These are phyloP conservation scores for Laburnicola sp. DNA, from an alignment of 2,329 filamentous ascomycete genomes.

Conservation along the genomic window DNA sequence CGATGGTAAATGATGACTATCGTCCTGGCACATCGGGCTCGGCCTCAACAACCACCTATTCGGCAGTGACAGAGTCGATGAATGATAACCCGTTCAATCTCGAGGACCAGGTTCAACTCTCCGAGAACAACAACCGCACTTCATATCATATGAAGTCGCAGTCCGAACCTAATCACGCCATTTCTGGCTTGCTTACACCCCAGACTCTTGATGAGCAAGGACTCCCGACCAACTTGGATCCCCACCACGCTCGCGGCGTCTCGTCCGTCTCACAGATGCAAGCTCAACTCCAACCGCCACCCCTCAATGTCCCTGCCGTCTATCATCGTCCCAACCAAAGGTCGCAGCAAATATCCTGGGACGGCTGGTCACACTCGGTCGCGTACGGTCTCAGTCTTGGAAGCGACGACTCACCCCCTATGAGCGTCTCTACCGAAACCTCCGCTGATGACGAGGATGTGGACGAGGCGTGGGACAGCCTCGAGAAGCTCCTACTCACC, in stretches of 20 bases:
- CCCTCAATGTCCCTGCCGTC: constrained; percentile 22
- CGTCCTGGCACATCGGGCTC: constrained; percentile 51
- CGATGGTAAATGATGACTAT: constrained; percentile 46
- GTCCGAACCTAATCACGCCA: constrained; percentile 45
- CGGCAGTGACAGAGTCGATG: constrained; percentile 43
- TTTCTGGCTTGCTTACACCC: constrained; percentile 42
- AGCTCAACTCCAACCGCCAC: constrained; percentile 23
- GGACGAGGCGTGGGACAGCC: constrained; percentile 41
- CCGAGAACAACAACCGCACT: constrained; percentile 43
- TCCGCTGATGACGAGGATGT: constrained; percentile 42
- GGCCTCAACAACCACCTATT: constrained; percentile 38
- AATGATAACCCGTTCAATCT: constrained; percentile 55
- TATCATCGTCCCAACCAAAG: constrained; percentile 31
- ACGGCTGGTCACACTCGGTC: constrained; percentile 39
- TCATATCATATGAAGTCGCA: constrained; percentile 47
- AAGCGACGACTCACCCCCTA: constrained; percentile 35
- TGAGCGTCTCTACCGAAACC: constrained; percentile 36
- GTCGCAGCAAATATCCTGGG: constrained; percentile 36
- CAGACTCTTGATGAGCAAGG: constrained; percentile 43
- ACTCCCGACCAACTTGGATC: constrained; percentile 34
- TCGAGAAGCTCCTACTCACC: constrained; percentile 28
- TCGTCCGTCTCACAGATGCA: constrained; percentile 43
- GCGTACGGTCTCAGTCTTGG: constrained; percentile 35
- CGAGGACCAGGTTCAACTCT: constrained; percentile 49
- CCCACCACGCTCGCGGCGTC: constrained; percentile 38